Base-by-base conservation (phyloP, 805 yeast species). In the Candida qinlingensis region DNA sequence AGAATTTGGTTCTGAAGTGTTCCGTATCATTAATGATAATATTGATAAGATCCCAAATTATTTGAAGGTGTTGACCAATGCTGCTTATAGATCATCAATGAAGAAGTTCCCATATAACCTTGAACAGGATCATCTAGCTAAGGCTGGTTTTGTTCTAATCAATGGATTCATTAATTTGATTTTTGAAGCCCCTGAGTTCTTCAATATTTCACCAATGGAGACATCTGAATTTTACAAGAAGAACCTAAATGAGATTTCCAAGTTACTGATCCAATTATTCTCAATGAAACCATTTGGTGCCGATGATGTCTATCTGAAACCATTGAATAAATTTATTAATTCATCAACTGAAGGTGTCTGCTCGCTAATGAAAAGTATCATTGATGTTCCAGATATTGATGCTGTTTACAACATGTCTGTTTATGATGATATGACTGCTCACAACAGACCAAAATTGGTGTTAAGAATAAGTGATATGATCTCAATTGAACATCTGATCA, bases 281-380 rank as follows among this genome's bases (percentile, higher is more conserved):
- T 64, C 81, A 4, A 80, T 88, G 81, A 74, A 76, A 52, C 79
- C 87, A 2, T 88, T 89, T 66, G 77, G 76, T 11, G 54, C 67
- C 1, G 74, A 74, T 30, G 81, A 85, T 54, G 78, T 83, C 42
- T 88, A 80, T 62, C 66, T 88, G 56, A 90, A 86, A 60, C 96
- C 96, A 1, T 70, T 88, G 60, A 87, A 87, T 62, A 91, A 85
- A 40, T 87, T 79, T 59, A 75, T 89, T 39, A 72, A 70, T 45
- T 68, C 76, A 11, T 74, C 80, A 7, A 66, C 70, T 6, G 81
- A 72, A 7, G 68, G 73, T 10, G 72, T 81, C 41, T 66, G 76
- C 35, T 59, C 64, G 0, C 62, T 79, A 7, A 66, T 85, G 45
- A 66, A 65, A 41, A 64, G 69, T 25, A 60, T 87, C 27, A 74